Evolutionary conservation across 257 asterid species (phyloP).

Genomic region (Scutellaria minor): DNA sequence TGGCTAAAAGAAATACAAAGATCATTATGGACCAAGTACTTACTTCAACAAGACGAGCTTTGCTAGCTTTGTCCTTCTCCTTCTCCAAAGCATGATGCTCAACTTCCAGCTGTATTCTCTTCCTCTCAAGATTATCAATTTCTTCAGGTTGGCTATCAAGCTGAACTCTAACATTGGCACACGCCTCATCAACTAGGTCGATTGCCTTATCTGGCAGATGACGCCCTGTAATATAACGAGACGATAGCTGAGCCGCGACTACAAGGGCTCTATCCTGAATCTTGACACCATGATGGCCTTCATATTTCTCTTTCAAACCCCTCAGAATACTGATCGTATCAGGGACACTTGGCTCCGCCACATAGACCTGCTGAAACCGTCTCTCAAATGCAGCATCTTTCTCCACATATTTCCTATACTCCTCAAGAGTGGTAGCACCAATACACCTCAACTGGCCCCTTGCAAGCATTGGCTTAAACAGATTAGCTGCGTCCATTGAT

Average conservation of each 20-base stretch:
- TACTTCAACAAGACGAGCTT: slow-evolving; percentile 72
- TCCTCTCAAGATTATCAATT: slow-evolving; percentile 73
- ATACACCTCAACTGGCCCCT: slow-evolving; percentile 74
- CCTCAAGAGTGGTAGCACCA: slow-evolving; percentile 73
- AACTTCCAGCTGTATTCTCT: slow-evolving; percentile 74
- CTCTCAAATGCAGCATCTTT: slow-evolving; percentile 84
- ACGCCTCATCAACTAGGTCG: slow-evolving; percentile 74
- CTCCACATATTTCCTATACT: slow-evolving; percentile 72
- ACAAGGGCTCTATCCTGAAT: slow-evolving; percentile 80
- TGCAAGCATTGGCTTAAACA: slow-evolving; percentile 83
- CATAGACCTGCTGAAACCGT: slow-evolving; percentile 77
- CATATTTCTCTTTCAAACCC: slow-evolving; percentile 77
- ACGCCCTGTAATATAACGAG: slow-evolving; percentile 74
- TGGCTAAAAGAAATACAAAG: too few species aligned
- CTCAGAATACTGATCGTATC: slow-evolving; percentile 71
- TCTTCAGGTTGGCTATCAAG: slow-evolving; percentile 82
- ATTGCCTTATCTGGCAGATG: slow-evolving; percentile 82
- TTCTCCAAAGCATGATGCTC: slow-evolving; percentile 81
- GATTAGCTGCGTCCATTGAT: slow-evolving; percentile 75
- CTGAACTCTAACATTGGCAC: slow-evolving; percentile 84
- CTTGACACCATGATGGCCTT: slow-evolving; percentile 80
- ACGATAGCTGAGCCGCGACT: slow-evolving; percentile 63
- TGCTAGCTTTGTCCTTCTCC: slow-evolving; percentile 88
- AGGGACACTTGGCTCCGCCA: slow-evolving; percentile 68
- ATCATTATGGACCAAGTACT: background rate